Percentiles rank a stretch among this genome's conserved stretches.
Conservation (phyloP, 306 rosid species). For the Vigna unguiculata region DNA sequence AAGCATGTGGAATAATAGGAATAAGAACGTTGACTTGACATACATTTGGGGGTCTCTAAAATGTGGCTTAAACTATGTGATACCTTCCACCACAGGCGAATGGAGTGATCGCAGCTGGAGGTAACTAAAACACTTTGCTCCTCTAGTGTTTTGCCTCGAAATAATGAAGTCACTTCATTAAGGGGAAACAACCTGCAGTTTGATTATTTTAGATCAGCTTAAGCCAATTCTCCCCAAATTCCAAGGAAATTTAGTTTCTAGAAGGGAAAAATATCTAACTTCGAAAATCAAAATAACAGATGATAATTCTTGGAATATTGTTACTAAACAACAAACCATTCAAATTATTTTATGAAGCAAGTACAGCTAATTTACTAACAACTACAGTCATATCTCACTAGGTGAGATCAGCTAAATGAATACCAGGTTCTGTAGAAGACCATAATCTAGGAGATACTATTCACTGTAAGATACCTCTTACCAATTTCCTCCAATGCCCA, state of each 20-base stretch:
- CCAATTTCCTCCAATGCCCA: background rate
- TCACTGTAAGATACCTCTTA: background rate
- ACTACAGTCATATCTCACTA: background rate
- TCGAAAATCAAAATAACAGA: background rate
- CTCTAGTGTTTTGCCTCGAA: conserved; percentile 50
- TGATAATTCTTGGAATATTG: conserved; percentile 7
- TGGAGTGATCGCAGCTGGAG: conserved; percentile 83
- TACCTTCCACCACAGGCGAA: conserved; percentile 95
- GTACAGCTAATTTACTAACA: background rate
- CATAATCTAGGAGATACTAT: background rate
- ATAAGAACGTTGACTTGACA: background rate
- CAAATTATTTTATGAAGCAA: conserved; percentile 33
- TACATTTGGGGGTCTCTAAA: conserved; percentile 18
- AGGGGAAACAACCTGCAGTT: conserved; percentile 77
- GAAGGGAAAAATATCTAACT: conserved; percentile 28
- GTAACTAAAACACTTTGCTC: conserved; percentile 68
- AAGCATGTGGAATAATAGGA: conserved; percentile 10
- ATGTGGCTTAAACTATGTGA: conserved; percentile 18
- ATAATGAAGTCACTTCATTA: conserved; percentile 54
- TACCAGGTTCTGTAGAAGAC: background rate
- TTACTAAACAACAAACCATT: conserved; percentile 30
- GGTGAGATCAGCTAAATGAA: background rate
- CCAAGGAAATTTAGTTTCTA: conserved; percentile 6
- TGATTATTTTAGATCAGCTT: conserved; percentile 39
- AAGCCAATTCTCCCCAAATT: conserved; percentile 10